Conservation (phyloP, 805 yeast species). For the Pichia ethanolica region DNA sequence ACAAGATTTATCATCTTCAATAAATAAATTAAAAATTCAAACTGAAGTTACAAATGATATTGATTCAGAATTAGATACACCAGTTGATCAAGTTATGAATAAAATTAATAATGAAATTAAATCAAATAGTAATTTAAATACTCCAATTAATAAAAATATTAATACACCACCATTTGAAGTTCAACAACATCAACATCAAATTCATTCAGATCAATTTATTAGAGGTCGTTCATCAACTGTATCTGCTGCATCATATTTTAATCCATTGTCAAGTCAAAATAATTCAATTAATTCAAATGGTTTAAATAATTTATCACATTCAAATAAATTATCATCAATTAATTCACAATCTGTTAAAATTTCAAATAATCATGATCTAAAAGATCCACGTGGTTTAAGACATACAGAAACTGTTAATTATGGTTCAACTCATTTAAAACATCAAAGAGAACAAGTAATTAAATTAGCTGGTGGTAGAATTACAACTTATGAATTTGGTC, state of each 20-base stretch:
- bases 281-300: neutral
- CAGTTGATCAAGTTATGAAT: conserved; percentile 1
- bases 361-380: neutral
- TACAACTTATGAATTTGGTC: conserved; percentile 24
- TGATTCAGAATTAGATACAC: conserved; percentile 3
- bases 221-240: conserved; percentile 12
- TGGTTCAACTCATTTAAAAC: conserved; percentile 17
- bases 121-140: neutral
- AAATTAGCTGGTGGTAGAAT: conserved; percentile 23
- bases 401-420: conserved; percentile 23
- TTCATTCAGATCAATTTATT: neutral
- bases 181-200: neutral
- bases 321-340: neutral
- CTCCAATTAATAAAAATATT: neutral
- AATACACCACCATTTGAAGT: no score
- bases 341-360: neutral
- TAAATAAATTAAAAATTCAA: neutral
- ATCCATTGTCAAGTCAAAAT: neutral
- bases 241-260: neutral
- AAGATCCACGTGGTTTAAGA: conserved; percentile 13
- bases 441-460: conserved; percentile 21
- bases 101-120: neutral
- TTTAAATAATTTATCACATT: no score
- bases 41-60: conserved; percentile 2
- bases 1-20: neutral